Base-by-base conservation (phyloP, 305 asterid species). In the Fraxinus greggii region DNA sequence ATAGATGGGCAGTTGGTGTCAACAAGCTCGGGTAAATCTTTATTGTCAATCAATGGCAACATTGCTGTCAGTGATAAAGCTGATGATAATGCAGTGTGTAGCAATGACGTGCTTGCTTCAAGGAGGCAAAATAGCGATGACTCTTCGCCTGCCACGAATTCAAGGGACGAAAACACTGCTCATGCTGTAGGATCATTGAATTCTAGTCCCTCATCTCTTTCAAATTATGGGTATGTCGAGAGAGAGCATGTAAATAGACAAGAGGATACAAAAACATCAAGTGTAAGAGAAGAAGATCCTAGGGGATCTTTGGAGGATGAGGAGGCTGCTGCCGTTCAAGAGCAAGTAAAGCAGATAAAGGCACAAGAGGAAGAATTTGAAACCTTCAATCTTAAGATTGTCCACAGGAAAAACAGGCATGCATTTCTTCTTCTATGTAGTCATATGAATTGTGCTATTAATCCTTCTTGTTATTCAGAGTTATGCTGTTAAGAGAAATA, bases 321-420 rank as follows among this genome's bases (percentile, higher is more conserved):
- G 79, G 99, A 96, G 87, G 95, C 97, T 86, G 91, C 91, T 86
- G 98, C 97, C 76, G 99, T 96, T 67, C 98, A 93, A 86, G 99
- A 96, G 88, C 99, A 96, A 85, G 98, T 96, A 81, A 93, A 89
- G 85, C 99, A 96, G 88, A 96, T 96, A 81, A 94, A 93, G 90
- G 95, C 98, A 67, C 99, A 95, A 86, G 99, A 95, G 92, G 98
- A 93, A 24, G 99, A 95, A 85, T 95, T 93, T 77, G 99, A 95
- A 85, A 95, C 98, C 76, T 95, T 95, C 75, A 88, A 93, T 77
- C 91, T 95, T 86, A 95, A 94, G 89, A 95, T 95, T 83, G 93
- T 95, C 86, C 99, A 95, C 90, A 79, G 99, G 88, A 95, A 95
- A 90, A 96, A 96, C 93, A 96, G 98, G 99, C 83, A 90, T 81